Conservation (phyloP, 768 basidiomycete genomes). For the Pleurotus djamor region DNA sequence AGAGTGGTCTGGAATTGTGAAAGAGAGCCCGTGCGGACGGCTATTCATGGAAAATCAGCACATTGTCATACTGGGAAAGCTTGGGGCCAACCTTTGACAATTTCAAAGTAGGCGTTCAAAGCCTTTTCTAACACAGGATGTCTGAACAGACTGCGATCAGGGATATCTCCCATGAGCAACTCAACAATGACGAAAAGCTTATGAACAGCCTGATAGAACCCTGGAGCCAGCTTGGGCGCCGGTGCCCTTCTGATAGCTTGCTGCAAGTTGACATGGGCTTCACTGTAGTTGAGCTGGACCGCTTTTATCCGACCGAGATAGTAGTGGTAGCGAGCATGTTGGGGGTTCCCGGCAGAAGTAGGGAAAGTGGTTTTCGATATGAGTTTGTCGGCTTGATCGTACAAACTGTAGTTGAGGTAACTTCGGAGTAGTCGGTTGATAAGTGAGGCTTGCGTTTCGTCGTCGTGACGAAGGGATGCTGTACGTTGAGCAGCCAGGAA, state of each 20-base stretch:
- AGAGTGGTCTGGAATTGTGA: conserved; percentile 91
- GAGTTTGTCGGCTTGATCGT: conserved; percentile 96
- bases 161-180: conserved; percentile 96
- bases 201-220: conserved; percentile 94
- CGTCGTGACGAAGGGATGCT: conserved; percentile 85
- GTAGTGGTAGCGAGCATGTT: conserved; percentile 91
- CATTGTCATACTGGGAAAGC: background rate
- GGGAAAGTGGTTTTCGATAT: conserved; percentile 94
- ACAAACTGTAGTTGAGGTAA: conserved; percentile 86
- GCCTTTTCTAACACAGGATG: conserved; percentile 90
- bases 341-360: conserved; percentile 80
- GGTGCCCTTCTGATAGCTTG: conserved; percentile 96
- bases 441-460: conserved; percentile 87
- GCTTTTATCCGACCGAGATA: conserved; percentile 92
- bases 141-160: conserved; percentile 86
- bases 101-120: conserved; percentile 86
- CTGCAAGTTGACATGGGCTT: conserved; percentile 87
- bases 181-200: conserved; percentile 95
- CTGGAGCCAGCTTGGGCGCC: conserved; percentile 81
- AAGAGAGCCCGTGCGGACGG: conserved; percentile 92
- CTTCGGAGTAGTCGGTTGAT: conserved; percentile 92
- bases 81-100: conserved; percentile 77
- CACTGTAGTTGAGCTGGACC: conserved; percentile 91
- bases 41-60: conserved; percentile 32
- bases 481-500: conserved; percentile 90